Percentiles rank a stretch among this genome's conserved stretches.
Conservation (phyloP, 1,284 basidiomycete species). For the Hemileccinum hortonii region DNA sequence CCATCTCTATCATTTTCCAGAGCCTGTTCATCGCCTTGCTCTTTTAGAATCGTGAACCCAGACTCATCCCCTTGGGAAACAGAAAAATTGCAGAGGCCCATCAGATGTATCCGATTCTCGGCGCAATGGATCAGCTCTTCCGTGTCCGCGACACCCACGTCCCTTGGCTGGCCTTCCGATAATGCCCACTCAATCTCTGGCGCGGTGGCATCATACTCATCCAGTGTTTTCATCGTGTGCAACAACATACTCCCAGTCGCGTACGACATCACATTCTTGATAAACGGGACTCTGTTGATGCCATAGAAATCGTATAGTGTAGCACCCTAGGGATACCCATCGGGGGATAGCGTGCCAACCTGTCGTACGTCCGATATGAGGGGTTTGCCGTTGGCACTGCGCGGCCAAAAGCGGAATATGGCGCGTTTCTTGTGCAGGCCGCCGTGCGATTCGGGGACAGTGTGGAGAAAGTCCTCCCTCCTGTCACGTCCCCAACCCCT, state of each 20-base stretch:
- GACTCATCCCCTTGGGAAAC: too few species aligned
- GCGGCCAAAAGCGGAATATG: slow-evolving; percentile 26
- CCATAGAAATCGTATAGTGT: slow-evolving; percentile 46
- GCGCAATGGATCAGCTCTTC: slow-evolving; percentile 22
- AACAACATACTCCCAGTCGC: slow-evolving; percentile 40
- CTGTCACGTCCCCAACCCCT: slow-evolving; percentile 8
- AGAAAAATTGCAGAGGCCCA: background rate
- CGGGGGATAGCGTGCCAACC: slow-evolving; percentile 33
- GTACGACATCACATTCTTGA: slow-evolving; percentile 10
- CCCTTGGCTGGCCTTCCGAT: slow-evolving; percentile 37
- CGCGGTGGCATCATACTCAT: slow-evolving; percentile 35
- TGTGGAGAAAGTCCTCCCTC: slow-evolving; percentile 9
- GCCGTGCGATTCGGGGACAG: slow-evolving; percentile 1
- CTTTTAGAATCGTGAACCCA: too few species aligned
- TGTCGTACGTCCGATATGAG: background rate
- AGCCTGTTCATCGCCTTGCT: too few species aligned
- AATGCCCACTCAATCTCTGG: slow-evolving; percentile 39
- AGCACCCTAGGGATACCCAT: slow-evolving; percentile 43
- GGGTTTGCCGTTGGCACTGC: slow-evolving; percentile 11
- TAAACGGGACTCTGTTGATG: slow-evolving; percentile 25
- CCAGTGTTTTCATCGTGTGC: slow-evolving; percentile 33
- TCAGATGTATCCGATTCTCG: slow-evolving; percentile 9
- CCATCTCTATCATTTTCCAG: background rate
- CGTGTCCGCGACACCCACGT: slow-evolving; percentile 32
- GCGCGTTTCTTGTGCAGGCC: slow-evolving; percentile 7